phyloP scores from a whole-genome alignment of 1,284 basidiomycete genomes.

The Boletus semigastroideus region DNA sequence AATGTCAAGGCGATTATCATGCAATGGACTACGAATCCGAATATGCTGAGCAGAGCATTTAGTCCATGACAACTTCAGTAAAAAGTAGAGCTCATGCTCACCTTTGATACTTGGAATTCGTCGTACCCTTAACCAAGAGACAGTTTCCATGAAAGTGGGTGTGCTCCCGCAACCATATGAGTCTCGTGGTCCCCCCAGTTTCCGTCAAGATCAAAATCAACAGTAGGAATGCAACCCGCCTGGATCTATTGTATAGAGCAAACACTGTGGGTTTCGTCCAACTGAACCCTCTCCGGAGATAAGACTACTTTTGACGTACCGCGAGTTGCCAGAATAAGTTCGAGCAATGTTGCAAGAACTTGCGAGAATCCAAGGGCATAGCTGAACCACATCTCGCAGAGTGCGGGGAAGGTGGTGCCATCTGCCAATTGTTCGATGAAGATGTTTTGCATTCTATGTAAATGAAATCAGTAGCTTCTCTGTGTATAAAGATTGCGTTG shows the following conservation, averaged over 20 bases:
- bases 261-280: slow-evolving; percentile 12
- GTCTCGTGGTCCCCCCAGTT: background rate
- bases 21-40: slow-evolving; percentile 19
- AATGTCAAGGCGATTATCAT: slow-evolving; percentile 15
- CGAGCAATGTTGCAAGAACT: slow-evolving; percentile 9
- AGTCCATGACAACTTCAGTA: background rate
- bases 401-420: slow-evolving; percentile 8
- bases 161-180: slow-evolving; percentile 3
- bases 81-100: background rate
- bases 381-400: slow-evolving; percentile 15
- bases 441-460: slow-evolving; percentile 14
- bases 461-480: background rate
- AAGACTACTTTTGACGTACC: slow-evolving; percentile 10
- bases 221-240: slow-evolving; percentile 11
- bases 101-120: slow-evolving; percentile 5
- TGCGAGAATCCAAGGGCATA: slow-evolving; percentile 12
- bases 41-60: slow-evolving; percentile 6
- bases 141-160: slow-evolving; percentile 2
- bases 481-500: background rate
- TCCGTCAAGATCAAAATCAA: slow-evolving; percentile 15
- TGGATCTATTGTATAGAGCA: slow-evolving; percentile 25
- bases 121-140: slow-evolving; percentile 6
- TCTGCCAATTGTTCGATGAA: slow-evolving; percentile 14
- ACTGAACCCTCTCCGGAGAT: background rate
- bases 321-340: slow-evolving; percentile 21